Base-by-base conservation (phyloP, 768 basidiomycete species). In the Leccinum rimulosum region DNA sequence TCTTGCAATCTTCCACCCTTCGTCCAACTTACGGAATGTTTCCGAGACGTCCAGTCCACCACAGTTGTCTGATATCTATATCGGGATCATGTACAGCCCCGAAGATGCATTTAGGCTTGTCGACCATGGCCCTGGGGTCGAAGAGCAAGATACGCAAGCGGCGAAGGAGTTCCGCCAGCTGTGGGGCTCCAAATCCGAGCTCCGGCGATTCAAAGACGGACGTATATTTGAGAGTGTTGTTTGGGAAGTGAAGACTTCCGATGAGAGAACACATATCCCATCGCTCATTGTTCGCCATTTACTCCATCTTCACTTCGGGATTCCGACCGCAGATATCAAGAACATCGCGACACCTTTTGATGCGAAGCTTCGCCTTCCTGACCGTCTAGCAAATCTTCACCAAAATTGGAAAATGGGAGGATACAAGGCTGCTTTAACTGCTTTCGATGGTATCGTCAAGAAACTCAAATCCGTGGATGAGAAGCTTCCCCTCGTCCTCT, bases 191-290 rank as follows among this genome's bases (percentile, higher is more conserved):
- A 96, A 94, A 72, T 87, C 95, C 0, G 96, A 98, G 68, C 77
- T 98, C 17, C 83, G 97, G 6, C 84, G 95, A 40, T 99, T 99
- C 80, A 95, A 98, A 73, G 95, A 99, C 66, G 96, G 96, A 1
- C 82, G 88, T 17, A 98, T 98, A 61, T 69, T 83, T 6, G 94
- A 98, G 73, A 93, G 90, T 64, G 93, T 98, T n/a, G 95, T 98
- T 3, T 99, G 97, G 97, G 89, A 97, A 19, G 84, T 93, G 8
- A 82, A 84, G 60, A 88, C 84, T 3, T 80, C 82, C 0, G 93
- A 96, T 54, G 92, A 94, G 60, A 86, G 92, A 28, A 79, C 85
- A 0, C 82, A 87, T 61, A 85, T 98, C 30, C 93, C 94, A 0
- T 75, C 79, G 14, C 79, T 83, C 74, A 84, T 98, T 64, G 84